Base-by-base conservation (phyloP, 2,329 filamentous ascomycete species). In the Sporothrix euskadiensis region DNA sequence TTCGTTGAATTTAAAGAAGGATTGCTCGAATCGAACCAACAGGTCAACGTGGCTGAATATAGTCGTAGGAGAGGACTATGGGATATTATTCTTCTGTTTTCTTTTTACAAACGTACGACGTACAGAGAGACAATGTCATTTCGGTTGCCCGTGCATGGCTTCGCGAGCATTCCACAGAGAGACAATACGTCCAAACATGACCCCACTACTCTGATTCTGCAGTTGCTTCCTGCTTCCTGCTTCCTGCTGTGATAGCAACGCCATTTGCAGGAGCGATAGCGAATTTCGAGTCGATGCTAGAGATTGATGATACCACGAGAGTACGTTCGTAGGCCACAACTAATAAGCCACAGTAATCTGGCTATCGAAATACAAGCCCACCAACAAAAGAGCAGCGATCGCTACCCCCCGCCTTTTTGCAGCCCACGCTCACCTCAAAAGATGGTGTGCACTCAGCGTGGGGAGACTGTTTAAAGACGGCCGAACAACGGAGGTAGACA, bases 161-260 rank as follows among this genome's bases (percentile, higher is more conserved):
- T 14, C 59, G n/a, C 22, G 35, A 49, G 26, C 63, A 66, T 66
- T 49, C 63, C 63, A 49, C 1, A 30, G 3, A 44, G 35, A 63
- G 19, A 41, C 56, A 35, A 8, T 4, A 32, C 4, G 14, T 30
- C 39, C 26, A 12, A 14, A 19, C 4, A 26, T 56, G n/a, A n/a
- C 22, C 10, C 52, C n/a, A 54, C 52, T 54, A 16, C 47, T 52
- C 3, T n/a, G 44, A 4, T 35, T 44, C 35, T 65, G 35, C 35
- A 65, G 59, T 22, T 12, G 14, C 35, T 65, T 19, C 7, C 57
- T 63, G 57, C 32, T 32, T 10, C 32, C n/a, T 22, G 14, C 19
- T 47, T 47, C 44, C 56, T 59, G 56, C 52, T 12, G 52, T 56
- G 56, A 59, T 35, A 59, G 30, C 56, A 59, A 59, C 56, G 56